These are phyloP conservation scores for Olyra latifolia DNA, from an alignment of 176 grass and related monocot genomes.

Conservation along the genomic window DNA sequence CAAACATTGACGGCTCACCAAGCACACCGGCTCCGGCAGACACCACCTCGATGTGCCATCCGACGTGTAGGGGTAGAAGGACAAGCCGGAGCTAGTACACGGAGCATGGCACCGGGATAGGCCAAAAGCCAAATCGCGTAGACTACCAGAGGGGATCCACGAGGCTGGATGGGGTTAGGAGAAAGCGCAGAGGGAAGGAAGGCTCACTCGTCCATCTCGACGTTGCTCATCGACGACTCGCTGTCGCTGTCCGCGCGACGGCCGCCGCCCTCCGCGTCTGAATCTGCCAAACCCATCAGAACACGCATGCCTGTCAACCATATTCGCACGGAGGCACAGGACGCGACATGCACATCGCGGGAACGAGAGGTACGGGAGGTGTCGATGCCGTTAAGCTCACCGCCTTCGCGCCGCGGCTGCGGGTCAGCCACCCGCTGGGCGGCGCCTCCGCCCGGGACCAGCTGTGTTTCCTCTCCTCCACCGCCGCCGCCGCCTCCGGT, in stretches of 20 bases:
- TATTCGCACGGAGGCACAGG: constrained; percentile 13
- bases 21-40: constrained; percentile 21
- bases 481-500: not conserved
- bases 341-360: constrained; percentile 22
- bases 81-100: not conserved
- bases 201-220: constrained; percentile 43
- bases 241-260: constrained; percentile 36
- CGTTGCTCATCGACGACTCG: constrained; percentile 39
- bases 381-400: constrained; percentile 43
- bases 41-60: too few species aligned
- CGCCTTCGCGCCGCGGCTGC: constrained; percentile 23
- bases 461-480: constrained; percentile 5
- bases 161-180: not conserved
- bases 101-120: constrained; percentile 9
- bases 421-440: constrained; percentile 34
- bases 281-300: constrained; percentile 48
- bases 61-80: too few species aligned
- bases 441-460: constrained; percentile 12
- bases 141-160: not conserved
- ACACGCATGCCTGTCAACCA: constrained; percentile 29
- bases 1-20: not conserved
- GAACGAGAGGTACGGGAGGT: constrained; percentile 2
- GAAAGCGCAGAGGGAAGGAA: not conserved
- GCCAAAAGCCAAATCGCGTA: constrained; percentile 8
- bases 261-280: constrained; percentile 26